Percentiles rank a stretch among this genome's conserved stretches.
These are phyloP conservation scores for Colletotrichum shisoi DNA, from an alignment of 2,329 filamentous ascomycete genomes.

Conservation along the genomic window DNA sequence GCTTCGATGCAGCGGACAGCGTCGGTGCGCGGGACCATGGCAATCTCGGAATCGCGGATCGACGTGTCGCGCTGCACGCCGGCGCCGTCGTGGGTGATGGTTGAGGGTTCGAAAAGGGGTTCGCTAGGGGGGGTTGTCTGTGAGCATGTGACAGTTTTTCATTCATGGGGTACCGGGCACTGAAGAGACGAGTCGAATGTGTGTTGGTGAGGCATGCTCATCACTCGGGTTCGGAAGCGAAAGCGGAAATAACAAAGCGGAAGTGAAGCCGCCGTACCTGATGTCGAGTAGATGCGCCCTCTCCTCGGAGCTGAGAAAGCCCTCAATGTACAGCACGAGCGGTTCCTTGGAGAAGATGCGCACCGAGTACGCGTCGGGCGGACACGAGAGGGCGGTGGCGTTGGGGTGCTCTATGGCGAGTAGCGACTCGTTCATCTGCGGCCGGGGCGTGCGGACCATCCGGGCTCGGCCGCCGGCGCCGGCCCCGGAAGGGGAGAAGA, in stretches of 20 bases:
- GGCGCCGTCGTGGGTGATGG: conserved; percentile 58
- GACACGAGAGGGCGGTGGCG: conserved; percentile 50
- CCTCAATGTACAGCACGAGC: conserved; percentile 62
- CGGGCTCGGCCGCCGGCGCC: conserved; percentile 17
- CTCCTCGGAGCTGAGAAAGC: conserved; percentile 58
- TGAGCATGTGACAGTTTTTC: not conserved
- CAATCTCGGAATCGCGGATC: conserved; percentile 62
- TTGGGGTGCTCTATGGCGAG: conserved; percentile 57
- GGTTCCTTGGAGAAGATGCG: conserved; percentile 60
- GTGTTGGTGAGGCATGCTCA: not conserved
- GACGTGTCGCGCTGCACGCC: conserved; percentile 52
- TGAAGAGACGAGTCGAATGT: not conserved
- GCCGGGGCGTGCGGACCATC: conserved; percentile 51
- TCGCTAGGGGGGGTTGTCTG: conserved; percentile 47
- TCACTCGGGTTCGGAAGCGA: not conserved
- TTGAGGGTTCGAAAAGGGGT: conserved; percentile 60
- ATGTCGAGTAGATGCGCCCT: conserved; percentile 58
- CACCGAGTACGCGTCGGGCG: conserved; percentile 54
- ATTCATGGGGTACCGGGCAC: no score
- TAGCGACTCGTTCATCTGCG: conserved; percentile 60
- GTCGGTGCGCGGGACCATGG: conserved; percentile 58
- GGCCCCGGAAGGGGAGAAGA: conserved; percentile 46
- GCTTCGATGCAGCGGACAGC: conserved; percentile 57
- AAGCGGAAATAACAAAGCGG: conserved; percentile 1
- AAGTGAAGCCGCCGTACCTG: conserved; percentile 51